Evolutionary conservation across 306 rosid genomes (phyloP).

Genomic region (Hippophae tibetana): DNA sequence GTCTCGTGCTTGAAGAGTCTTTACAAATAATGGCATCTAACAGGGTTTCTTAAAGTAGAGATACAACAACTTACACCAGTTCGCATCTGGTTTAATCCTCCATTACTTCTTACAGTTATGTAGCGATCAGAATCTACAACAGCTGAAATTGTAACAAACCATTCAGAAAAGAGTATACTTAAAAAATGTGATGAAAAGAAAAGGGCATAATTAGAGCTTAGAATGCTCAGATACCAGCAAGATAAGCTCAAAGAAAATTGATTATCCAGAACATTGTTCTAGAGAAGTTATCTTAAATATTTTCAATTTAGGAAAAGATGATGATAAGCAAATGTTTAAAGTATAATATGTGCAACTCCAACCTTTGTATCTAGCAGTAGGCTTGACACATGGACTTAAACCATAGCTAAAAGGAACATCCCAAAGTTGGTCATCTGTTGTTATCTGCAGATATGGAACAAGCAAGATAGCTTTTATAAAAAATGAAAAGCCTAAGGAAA

Average conservation of each 20-base stretch:
- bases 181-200: background rate
- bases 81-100: conserved; percentile 95
- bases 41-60: background rate
- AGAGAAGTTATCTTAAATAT: background rate
- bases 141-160: conserved; percentile 37
- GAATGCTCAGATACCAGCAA: background rate
- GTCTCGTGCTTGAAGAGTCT: too few relatives aligned
- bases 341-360: conserved; percentile 8
- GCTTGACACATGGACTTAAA: conserved; percentile 55
- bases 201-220: background rate
- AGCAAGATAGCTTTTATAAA: background rate
- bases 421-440: conserved; percentile 44
- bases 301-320: background rate
- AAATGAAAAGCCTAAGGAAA: background rate
- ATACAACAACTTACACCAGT: conserved; percentile 65
- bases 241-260: background rate
- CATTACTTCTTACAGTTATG: conserved; percentile 75
- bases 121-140: conserved; percentile 47
- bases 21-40: too few relatives aligned
- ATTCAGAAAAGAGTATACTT: conserved; percentile 4
- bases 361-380: conserved; percentile 71
- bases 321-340: background rate
- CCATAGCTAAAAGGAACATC: conserved; percentile 49
- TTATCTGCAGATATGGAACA: conserved; percentile 15
- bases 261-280: background rate